Base-by-base conservation (phyloP, 2,329 filamentous ascomycete genomes). In the Fusarium guadeloupense region DNA sequence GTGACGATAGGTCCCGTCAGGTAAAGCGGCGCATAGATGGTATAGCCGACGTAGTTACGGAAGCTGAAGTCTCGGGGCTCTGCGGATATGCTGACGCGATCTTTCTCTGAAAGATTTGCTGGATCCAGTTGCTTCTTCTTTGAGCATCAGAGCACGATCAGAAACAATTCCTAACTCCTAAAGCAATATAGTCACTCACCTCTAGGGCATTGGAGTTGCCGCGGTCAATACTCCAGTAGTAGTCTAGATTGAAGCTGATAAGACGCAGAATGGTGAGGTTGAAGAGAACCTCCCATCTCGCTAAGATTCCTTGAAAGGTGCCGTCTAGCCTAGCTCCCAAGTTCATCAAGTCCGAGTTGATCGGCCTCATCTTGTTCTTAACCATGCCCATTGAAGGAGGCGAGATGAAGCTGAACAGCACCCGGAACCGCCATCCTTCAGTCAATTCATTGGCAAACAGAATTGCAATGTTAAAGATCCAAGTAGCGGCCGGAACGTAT, bases 101-200 rank as follows among this genome's bases (percentile, higher is more conserved):
- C 94, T 67, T 90, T 85, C 75, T 99, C 95, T 6, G 93, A 95
- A 31, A 98, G 85, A 69, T 89, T 87, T 49, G 92, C 82, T 37
- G 91, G 90, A 83, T 98, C 93, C 62, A 97, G 84, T 82, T 97
- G 92, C 77, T 96, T 97, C 91, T 98, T 98, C 93, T 98, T 95
- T 77, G 81, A 75, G 77, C 71, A 85, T 94, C 83, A 94, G 89
- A 49, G 49, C 70, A 37, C 59, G 49, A 39, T 43, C 28, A 35
- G 21, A 41, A 16, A 41, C 8, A 17, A 62, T 43, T 53, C 57
- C 17, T 16, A 53, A 50, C 46, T 39, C 25, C 16, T 16, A 49
- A 41, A 57, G 25, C 9, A n/a, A 12, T n/a, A 12, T 12, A 21
- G 16, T 6, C 5, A 77, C 85, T 74, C 85, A 98, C 95, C 89